Conservation (phyloP, 2,329 filamentous ascomycete genomes). For the Pyrenophora teres region DNA sequence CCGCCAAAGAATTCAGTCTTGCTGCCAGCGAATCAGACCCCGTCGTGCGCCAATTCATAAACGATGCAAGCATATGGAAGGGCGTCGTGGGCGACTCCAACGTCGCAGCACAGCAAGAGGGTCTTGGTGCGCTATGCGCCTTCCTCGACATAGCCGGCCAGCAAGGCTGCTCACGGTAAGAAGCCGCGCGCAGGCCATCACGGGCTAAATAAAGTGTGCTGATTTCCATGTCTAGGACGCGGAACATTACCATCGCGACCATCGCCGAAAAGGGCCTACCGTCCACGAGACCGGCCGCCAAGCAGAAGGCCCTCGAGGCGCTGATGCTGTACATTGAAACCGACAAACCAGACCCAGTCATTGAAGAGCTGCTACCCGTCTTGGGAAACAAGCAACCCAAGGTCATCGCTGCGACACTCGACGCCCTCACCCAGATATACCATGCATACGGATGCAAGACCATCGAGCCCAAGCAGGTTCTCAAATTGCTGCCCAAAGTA, state of each 20-base stretch:
- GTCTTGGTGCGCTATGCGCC: constrained; percentile 81
- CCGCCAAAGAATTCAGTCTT: constrained; percentile 80
- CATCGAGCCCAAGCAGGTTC: constrained; percentile 86
- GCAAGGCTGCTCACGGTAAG: constrained; percentile 73
- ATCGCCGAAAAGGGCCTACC: constrained; percentile 91
- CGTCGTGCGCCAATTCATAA: constrained; percentile 83
- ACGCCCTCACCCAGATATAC: constrained; percentile 80
- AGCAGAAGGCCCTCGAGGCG: constrained; percentile 83
- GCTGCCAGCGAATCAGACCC: constrained; percentile 85
- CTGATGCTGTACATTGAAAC: constrained; percentile 88
- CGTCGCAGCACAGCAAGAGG: constrained; percentile 94
- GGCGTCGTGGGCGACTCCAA: constrained; percentile 91
- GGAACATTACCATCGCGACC: constrained; percentile 72
- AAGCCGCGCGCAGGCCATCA: neutral
- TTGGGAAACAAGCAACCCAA: constrained; percentile 91
- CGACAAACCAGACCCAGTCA: constrained; percentile 80
- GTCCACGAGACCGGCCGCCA: constrained; percentile 85
- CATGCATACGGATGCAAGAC: constrained; percentile 95
- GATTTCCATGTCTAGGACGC: constrained; percentile 60
- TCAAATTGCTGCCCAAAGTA: constrained; percentile 85
- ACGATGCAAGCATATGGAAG: constrained; percentile 88
- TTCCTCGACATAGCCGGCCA: constrained; percentile 90
- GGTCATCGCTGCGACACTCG: constrained; percentile 75
- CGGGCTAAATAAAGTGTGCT: neutral
- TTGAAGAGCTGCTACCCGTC: constrained; percentile 86